Conservation (phyloP, 768 basidiomycete genomes). For the Rhodotorula graminis region DNA sequence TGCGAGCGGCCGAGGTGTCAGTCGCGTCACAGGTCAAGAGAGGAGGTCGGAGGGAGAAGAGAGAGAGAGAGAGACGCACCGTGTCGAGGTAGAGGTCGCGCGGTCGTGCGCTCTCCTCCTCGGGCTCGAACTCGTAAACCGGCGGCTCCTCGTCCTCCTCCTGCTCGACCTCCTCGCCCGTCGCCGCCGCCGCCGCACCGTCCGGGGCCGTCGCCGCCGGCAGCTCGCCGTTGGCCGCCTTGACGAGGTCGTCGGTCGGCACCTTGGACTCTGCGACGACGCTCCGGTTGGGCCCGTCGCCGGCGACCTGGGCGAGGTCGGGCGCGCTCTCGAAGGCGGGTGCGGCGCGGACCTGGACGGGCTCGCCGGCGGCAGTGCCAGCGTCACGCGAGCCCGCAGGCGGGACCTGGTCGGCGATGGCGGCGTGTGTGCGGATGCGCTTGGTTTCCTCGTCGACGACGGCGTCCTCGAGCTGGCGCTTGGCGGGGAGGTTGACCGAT, state of each 20-base stretch:
- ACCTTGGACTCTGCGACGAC: constrained; percentile 1
- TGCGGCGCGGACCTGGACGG: neutral
- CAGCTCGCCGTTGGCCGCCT: neutral
- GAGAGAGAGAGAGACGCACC: constrained; percentile 8
- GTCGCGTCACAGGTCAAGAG: neutral
- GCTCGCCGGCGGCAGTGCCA: neutral
- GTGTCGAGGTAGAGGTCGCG: constrained; percentile 44
- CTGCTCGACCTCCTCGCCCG: neutral
- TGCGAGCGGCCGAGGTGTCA: constrained; percentile 44
- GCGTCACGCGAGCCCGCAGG: neutral
- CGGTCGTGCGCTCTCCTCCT: constrained; percentile 28
- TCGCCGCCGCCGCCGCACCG: neutral
- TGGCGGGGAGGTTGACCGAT: neutral
- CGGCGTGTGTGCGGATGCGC: neutral
- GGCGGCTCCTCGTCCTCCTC: constrained; percentile 19
- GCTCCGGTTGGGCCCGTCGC: neutral
- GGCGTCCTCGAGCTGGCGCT: neutral
- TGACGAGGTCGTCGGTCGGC: neutral
- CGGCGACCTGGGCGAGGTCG: neutral
- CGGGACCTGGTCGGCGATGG: neutral
- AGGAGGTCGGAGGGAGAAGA: neutral
- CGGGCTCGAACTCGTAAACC: constrained; percentile 1
- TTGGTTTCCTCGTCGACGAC: neutral
- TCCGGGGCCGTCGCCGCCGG: neutral
- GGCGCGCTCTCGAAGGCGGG: neutral